Base-by-base conservation (phyloP, 2,329 filamentous ascomycete species). In the Didymosphaeria variabile region DNA sequence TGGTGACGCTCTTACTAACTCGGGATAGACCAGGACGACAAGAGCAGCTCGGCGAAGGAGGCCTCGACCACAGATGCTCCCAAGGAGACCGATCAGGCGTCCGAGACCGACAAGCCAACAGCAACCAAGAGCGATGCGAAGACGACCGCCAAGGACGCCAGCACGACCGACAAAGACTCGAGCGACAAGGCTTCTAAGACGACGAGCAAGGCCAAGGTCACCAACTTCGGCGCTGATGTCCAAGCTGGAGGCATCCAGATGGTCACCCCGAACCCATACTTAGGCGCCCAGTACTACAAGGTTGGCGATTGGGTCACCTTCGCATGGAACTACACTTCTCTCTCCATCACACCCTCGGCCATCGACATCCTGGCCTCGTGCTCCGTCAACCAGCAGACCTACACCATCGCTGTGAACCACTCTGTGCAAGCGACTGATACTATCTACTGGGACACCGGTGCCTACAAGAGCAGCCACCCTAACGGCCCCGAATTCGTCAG, bases 271-370 rank as follows among this genome's bases (percentile, higher is more conserved):
- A 79, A 80, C 53, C 73, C 80, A 9, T 73, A 79, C 8, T 80
- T 81, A 9, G 79, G 82, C 17, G 78, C 83, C 5, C 83, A 84
- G 57, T 90, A 86, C 78, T 90, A 88, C 82, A 90, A 89, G 75
- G 85, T 90, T 66, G 86, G 86, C 19, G 82, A 90, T 47, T 82
- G 80, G 61, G 79, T 90, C 32, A 90, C 88, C 0, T 89, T 90
- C 67, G 84, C 81, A 21, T 91, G 88, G 88, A 90, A 91, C 77
- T 90, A 90, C 77, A 91, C 88, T 15, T 88, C 86, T 12, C 79
- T 90, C 26, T 83, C 81, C 21, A 80, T 85, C 19, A 87, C 85
- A 0, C 88, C 88, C 0, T 81, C 82, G 1, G 83, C 82, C 46
- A 79, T 91, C 67, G 87, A 90, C 67, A 82, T 90, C 40, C 77